phyloP scores from a whole-genome alignment of 306 rosid genomes.

The Cicer arietinum region DNA sequence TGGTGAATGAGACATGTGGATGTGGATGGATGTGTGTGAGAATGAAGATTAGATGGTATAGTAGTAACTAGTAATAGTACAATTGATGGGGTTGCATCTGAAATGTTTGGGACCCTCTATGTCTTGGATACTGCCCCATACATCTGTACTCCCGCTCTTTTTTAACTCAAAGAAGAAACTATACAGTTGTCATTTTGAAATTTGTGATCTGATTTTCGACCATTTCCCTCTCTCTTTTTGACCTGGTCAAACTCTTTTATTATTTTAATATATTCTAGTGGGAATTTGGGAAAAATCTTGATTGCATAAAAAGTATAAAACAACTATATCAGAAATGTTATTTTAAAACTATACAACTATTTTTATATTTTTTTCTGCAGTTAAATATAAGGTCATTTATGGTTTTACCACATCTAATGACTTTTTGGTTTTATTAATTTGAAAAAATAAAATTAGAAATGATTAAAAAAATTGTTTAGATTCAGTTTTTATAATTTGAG shows the following conservation, averaged over 20 bases:
- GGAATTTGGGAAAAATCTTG: no score
- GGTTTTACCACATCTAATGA: no score
- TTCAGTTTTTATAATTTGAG: no score
- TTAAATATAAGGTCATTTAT: no score
- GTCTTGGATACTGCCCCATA: slow-evolving; percentile 37
- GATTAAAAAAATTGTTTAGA: no score
- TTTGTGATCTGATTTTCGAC: slow-evolving; percentile 14
- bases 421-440: no score
- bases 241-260: slow-evolving; percentile 27
- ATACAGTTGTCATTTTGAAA: slow-evolving; percentile 44
- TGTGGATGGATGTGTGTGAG: slow-evolving; percentile 5
- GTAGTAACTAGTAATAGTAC: neutral
- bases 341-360: no score
- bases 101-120: slow-evolving; percentile 16
- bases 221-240: slow-evolving; percentile 9
- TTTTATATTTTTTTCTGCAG: no score
- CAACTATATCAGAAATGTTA: no score
- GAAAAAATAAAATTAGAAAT: no score
- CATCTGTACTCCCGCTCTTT: slow-evolving; percentile 48
- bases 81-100: slow-evolving; percentile 25
- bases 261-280: no score
- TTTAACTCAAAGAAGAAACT: slow-evolving; percentile 29
- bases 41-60: neutral
- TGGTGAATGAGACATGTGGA: slow-evolving; percentile 24
- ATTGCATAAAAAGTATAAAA: no score